Evolutionary conservation across 768 basidiomycete genomes (phyloP).

Genomic region (Chalciporus sphaerocephalus): DNA sequence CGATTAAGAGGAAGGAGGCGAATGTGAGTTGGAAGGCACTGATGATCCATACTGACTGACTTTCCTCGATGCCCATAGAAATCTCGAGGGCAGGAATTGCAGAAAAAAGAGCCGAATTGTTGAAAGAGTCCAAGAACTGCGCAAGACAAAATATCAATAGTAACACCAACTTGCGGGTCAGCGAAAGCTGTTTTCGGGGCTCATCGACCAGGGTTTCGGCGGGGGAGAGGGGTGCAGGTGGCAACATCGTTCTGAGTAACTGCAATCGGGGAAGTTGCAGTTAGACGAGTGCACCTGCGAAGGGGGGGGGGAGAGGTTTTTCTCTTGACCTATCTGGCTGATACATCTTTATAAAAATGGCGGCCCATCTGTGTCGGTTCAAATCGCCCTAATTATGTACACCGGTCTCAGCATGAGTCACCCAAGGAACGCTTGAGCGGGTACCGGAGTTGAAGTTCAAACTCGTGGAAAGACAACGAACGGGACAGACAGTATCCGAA

Average conservation of each 20-base stretch:
- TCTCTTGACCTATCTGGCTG: background rate
- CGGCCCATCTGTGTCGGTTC: background rate
- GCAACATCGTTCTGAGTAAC: slow-evolving; percentile 9
- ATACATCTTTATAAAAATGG: background rate
- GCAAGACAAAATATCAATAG: slow-evolving; percentile 38
- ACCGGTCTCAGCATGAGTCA: background rate
- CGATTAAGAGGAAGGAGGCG: slow-evolving; percentile 35
- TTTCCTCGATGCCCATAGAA: slow-evolving; percentile 19
- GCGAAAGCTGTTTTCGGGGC: slow-evolving; percentile 15
- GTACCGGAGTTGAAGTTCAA: background rate
- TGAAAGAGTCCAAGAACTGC: slow-evolving; percentile 43
- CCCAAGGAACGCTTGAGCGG: background rate
- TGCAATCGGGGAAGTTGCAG: background rate
- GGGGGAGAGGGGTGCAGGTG: background rate
- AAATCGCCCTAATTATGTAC: background rate
- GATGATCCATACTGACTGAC: slow-evolving; percentile 38
- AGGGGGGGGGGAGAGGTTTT: background rate
- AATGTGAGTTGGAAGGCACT: slow-evolving; percentile 46
- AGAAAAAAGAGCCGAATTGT: slow-evolving; percentile 38
- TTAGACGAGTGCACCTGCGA: background rate
- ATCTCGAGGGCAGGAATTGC: slow-evolving; percentile 35
- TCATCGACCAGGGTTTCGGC: slow-evolving; percentile 2
- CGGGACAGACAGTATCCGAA: background rate
- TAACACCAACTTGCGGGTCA: slow-evolving; percentile 26
- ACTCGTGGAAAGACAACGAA: background rate